Evolutionary conservation across 2,329 filamentous ascomycete species (phyloP).

Genomic region (Xylariaceae sp.): DNA sequence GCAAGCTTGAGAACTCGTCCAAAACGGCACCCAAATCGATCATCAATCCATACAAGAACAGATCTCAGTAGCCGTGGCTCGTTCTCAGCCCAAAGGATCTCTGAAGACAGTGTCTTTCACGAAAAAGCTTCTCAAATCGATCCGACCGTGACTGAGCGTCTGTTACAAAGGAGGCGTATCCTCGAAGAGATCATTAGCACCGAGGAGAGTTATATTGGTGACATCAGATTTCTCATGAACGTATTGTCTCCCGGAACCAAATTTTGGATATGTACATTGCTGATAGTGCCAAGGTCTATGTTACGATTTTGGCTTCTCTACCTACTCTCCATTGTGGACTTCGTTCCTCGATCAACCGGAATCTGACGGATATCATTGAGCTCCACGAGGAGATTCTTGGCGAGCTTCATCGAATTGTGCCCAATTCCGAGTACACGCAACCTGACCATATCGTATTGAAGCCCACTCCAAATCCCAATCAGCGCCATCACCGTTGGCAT

Average conservation of each 20-base stretch:
- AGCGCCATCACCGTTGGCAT: slow-evolving; percentile 43
- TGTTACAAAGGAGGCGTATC: slow-evolving; percentile 71
- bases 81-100: slow-evolving; percentile 55
- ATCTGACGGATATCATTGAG: slow-evolving; percentile 73
- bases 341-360: slow-evolving; percentile 71
- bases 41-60: slow-evolving; percentile 53
- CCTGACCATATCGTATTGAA: slow-evolving; percentile 29
- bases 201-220: slow-evolving; percentile 84
- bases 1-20: slow-evolving; percentile 64
- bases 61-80: slow-evolving; percentile 62
- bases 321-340: slow-evolving; percentile 61
- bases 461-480: slow-evolving; percentile 18
- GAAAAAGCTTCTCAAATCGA: slow-evolving; percentile 57
- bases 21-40: slow-evolving; percentile 47
- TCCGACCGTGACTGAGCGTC: slow-evolving; percentile 64
- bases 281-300: slow-evolving; percentile 56
- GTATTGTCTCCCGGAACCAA: no score
- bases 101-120: slow-evolving; percentile 60
- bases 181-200: slow-evolving; percentile 82
- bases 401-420: slow-evolving; percentile 67
- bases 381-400: slow-evolving; percentile 79
- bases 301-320: slow-evolving; percentile 69
- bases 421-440: slow-evolving; percentile 61
- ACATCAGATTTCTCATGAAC: slow-evolving; percentile 81
- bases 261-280: no score